phyloP scores from a whole-genome alignment of 805 yeast genomes.

The Scheffersomyces lignosus region DNA sequence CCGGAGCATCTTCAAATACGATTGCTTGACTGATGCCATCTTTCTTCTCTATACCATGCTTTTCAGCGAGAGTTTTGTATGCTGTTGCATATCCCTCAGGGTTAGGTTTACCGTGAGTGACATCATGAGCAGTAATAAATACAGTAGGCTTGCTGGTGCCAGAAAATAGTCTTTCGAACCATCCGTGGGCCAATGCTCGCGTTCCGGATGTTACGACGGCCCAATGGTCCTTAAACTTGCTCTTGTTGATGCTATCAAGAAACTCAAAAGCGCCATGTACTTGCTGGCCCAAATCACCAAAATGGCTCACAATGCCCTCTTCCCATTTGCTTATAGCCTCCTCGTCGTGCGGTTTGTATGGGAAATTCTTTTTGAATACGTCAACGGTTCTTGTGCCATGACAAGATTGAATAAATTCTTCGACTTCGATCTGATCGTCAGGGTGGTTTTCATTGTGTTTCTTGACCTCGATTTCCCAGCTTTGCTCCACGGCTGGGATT shows the following conservation, averaged over 20 bases:
- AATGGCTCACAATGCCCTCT: conserved; percentile 12
- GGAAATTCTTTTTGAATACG: conserved; percentile 11
- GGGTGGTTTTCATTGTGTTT: conserved; percentile 14
- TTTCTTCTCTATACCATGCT: not conserved
- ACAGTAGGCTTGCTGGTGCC: conserved; percentile 10
- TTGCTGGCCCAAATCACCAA: conserved; percentile 16
- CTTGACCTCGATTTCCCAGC: conserved; percentile 13
- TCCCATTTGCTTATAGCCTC: conserved; percentile 10
- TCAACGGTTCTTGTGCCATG: conserved; percentile 19
- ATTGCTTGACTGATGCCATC: conserved; percentile 6
- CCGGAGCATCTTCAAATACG: conserved; percentile 23
- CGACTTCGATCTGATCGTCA: conserved; percentile 8
- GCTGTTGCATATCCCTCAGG: conserved; percentile 19
- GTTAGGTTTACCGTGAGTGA: conserved; percentile 17
- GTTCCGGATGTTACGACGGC: conserved; percentile 23
- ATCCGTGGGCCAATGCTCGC: conserved; percentile 14
- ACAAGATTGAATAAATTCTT: conserved; percentile 11
- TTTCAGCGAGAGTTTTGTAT: not conserved
- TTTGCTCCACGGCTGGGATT: conserved; percentile 15
- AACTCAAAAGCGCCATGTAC: conserved; percentile 13
- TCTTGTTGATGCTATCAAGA: conserved; percentile 4
- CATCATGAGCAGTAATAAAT: conserved; percentile 21
- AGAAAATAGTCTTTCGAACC: conserved; percentile 13
- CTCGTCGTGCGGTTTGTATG: conserved; percentile 8
- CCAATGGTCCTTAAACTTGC: conserved; percentile 8